phyloP scores from a whole-genome alignment of 345 rosid genomes.

The Eucalyptus tenuipes region DNA sequence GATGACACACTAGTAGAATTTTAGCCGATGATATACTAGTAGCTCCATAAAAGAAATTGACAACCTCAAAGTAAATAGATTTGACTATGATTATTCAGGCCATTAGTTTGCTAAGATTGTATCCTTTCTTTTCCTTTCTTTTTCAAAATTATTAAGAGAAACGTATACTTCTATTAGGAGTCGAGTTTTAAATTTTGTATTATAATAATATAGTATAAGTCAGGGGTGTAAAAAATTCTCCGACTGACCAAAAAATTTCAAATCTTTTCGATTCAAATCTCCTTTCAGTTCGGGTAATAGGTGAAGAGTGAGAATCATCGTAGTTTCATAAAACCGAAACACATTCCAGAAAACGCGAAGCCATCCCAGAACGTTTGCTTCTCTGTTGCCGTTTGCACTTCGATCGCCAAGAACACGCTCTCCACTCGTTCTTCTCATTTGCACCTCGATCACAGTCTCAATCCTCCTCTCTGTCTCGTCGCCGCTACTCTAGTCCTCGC shows the following conservation, averaged over 20 bases:
- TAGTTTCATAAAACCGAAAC: background rate
- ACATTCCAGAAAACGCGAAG: no score
- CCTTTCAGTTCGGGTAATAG: background rate
- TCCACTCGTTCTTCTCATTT: background rate
- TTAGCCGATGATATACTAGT: no score
- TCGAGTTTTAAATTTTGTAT: background rate
- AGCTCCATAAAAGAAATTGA: background rate
- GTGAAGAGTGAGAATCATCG: background rate
- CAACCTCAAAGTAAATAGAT: background rate
- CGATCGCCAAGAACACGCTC: background rate
- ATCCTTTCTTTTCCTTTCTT: background rate
- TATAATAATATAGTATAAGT: fast-evolving
- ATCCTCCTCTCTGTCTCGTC: no score
- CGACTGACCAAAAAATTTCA: fast-evolving
- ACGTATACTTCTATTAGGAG: fast-evolving
- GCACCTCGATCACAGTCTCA: background rate
- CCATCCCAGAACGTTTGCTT: background rate
- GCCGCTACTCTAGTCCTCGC: no score
- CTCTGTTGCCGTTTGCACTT: background rate
- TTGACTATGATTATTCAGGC: background rate
- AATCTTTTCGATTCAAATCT: fast-evolving
- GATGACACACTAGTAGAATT: no score
- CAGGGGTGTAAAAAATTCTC: background rate
- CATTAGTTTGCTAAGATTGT: no score
- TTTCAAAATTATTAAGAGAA: background rate